phyloP scores from a whole-genome alignment of 2,329 filamentous ascomycete genomes.

The Sporothrix mexicana region DNA sequence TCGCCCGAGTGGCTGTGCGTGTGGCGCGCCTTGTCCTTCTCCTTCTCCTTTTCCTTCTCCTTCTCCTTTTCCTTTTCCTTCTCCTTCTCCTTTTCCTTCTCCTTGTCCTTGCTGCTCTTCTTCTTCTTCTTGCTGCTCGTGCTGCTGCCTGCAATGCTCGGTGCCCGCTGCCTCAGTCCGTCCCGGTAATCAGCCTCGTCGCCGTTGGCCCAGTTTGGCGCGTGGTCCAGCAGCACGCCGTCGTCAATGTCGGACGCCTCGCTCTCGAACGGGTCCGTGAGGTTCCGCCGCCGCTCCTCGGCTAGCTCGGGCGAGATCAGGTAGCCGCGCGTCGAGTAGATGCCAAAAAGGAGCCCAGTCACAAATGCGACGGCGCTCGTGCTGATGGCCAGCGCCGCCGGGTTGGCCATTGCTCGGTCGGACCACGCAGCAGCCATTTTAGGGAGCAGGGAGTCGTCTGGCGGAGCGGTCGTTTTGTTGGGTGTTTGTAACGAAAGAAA shows the following conservation, averaged over 20 bases:
- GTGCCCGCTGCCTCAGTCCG: conserved; percentile 57
- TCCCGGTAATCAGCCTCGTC: conserved; percentile 64
- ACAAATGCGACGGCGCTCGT: conserved; percentile 76
- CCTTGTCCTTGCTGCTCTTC: conserved; percentile 42
- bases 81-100: conserved; percentile 41
- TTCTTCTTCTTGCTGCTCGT: conserved; percentile 41
- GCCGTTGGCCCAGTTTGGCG: conserved; percentile 70
- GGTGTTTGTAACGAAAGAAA: neutral
- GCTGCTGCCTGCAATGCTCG: conserved; percentile 41
- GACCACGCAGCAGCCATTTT: conserved; percentile 29
- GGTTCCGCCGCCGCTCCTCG: conserved; percentile 62
- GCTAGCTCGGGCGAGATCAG: conserved; percentile 61
- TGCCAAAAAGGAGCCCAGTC: conserved; percentile 79
- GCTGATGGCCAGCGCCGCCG: conserved; percentile 63
- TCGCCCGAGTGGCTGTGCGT: conserved; percentile 46
- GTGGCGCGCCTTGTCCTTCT: conserved; percentile 52
- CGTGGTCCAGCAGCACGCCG: conserved; percentile 66
- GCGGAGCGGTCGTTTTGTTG: neutral
- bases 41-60: conserved; percentile 45
- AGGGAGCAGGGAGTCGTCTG: neutral
- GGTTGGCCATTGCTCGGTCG: conserved; percentile 26
- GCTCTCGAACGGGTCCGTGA: conserved; percentile 67
- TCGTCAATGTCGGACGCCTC: conserved; percentile 72
- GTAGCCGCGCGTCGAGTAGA: conserved; percentile 71
- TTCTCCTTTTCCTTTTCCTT: conserved; percentile 43